Evolutionary conservation across 371 early-diverging fungal species (phyloP).

Genomic region (Mortierella sp.): DNA sequence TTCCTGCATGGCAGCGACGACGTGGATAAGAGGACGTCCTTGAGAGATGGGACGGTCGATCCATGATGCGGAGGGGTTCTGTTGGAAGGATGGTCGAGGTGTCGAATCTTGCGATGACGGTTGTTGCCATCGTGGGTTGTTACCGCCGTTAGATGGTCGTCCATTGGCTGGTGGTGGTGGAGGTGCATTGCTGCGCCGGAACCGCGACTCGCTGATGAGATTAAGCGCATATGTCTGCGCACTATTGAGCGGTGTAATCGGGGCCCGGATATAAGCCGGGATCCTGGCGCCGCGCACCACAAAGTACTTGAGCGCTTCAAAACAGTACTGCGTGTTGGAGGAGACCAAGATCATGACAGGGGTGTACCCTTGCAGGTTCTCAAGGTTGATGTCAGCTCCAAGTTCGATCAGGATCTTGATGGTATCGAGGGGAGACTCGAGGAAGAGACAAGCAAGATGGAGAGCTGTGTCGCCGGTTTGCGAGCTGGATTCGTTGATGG

Average conservation of each 20-base stretch:
- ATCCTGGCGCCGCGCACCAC: constrained; percentile 57
- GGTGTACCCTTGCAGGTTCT: constrained; percentile 53
- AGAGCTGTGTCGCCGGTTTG: constrained; percentile 56
- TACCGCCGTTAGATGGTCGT: neutral
- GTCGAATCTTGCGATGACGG: neutral
- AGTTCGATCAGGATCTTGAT: constrained; percentile 51
- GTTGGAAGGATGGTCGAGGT: neutral
- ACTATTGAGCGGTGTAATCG: constrained; percentile 52
- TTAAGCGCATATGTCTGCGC: constrained; percentile 49
- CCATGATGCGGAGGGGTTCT: neutral
- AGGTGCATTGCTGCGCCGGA: too few species aligned
- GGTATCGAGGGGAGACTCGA: constrained; percentile 50
- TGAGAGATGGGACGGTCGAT: constrained; percentile 22
- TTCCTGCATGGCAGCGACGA: constrained; percentile 58
- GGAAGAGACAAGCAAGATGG: constrained; percentile 53
- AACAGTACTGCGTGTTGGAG: constrained; percentile 55
- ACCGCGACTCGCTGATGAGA: constrained; percentile 37
- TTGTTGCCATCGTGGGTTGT: neutral
- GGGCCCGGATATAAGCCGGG: constrained; percentile 52
- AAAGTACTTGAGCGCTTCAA: constrained; percentile 54
- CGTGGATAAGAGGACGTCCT: constrained; percentile 54
- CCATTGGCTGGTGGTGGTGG: neutral
- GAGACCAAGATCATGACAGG: constrained; percentile 57
- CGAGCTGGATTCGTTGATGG: constrained; percentile 52
- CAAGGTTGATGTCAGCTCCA: constrained; percentile 56